These are phyloP conservation scores for Penicillium sp. DNA, from an alignment of 2,329 filamentous ascomycete genomes.

Conservation along the genomic window DNA sequence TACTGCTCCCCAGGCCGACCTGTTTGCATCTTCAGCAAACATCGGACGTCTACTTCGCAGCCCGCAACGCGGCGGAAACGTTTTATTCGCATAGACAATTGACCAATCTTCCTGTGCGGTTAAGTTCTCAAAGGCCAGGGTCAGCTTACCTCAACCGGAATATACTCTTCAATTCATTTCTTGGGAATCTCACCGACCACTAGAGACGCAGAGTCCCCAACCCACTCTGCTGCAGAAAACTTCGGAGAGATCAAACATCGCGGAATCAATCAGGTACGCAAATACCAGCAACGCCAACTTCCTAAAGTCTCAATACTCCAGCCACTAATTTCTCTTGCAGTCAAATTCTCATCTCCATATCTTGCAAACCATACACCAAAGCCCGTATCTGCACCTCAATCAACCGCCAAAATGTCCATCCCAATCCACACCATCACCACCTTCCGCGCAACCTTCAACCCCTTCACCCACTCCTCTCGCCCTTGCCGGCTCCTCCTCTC, in stretches of 20 bases:
- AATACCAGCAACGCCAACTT: not conserved
- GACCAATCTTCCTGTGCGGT: not conserved
- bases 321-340: not conserved
- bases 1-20: conserved; percentile 12
- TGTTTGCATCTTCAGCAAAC: conserved; percentile 41
- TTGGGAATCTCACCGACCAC: not conserved
- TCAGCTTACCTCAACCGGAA: not conserved
- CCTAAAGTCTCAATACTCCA: not conserved
- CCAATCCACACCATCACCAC: conserved; percentile 62
- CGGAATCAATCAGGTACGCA: conserved; percentile 8
- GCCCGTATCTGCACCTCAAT: not conserved
- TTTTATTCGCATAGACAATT: conserved; percentile 10
- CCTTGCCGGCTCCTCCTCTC: conserved; percentile 87
- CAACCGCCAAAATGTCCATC: conserved; percentile 39
- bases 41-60: conserved; percentile 20
- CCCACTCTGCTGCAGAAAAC: conserved; percentile 9
- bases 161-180: accelerated
- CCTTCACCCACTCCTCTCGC: conserved; percentile 78
- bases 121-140: not conserved
- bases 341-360: not conserved
- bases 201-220: not conserved
- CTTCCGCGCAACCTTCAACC: conserved; percentile 86
- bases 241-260: conserved; percentile 7
- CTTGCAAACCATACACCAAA: not conserved
- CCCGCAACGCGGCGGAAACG: conserved; percentile 10